These are phyloP conservation scores for Saturnispora gosingensis DNA, from an alignment of 805 yeast genomes.

Conservation along the genomic window DNA sequence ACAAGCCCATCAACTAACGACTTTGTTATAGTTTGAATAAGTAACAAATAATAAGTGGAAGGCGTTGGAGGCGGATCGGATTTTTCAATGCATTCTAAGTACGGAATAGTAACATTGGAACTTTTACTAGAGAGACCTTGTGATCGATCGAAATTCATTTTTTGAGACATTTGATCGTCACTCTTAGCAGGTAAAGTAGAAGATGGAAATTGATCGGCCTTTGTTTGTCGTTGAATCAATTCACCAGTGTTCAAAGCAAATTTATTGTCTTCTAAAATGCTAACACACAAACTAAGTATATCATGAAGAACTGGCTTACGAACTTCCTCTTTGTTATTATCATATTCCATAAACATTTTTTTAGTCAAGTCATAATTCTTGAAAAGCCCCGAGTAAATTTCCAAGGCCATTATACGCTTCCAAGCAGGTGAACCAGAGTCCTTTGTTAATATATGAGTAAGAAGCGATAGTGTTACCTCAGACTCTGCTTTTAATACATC, in stretches of 20 bases:
- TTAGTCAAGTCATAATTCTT: constrained; percentile 45
- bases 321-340: constrained; percentile 37
- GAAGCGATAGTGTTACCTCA: constrained; percentile 67
- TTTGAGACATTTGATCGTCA: not conserved
- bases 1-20: constrained; percentile 64
- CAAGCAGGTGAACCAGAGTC: constrained; percentile 51
- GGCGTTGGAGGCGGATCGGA: constrained; percentile 65
- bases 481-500: constrained; percentile 60
- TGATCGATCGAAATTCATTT: not conserved
- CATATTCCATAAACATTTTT: constrained; percentile 53
- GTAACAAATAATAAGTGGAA: constrained; percentile 47
- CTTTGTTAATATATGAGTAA: constrained; percentile 61
- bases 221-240: constrained; percentile 24
- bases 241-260: constrained; percentile 29
- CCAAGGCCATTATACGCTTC: constrained; percentile 69
- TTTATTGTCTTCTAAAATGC: constrained; percentile 28
- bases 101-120: constrained; percentile 42
- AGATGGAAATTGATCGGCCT: not conserved
- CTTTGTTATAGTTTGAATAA: constrained; percentile 46
- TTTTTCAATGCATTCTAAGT: constrained; percentile 75
- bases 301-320: constrained; percentile 55
- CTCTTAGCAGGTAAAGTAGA: constrained; percentile 3
- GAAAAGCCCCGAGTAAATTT: constrained; percentile 54
- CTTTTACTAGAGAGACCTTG: constrained; percentile 30
- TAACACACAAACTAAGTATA: constrained; percentile 36